phyloP scores from a whole-genome alignment of 1,139 yeast genomes.

The Debaryomyces sp. region DNA sequence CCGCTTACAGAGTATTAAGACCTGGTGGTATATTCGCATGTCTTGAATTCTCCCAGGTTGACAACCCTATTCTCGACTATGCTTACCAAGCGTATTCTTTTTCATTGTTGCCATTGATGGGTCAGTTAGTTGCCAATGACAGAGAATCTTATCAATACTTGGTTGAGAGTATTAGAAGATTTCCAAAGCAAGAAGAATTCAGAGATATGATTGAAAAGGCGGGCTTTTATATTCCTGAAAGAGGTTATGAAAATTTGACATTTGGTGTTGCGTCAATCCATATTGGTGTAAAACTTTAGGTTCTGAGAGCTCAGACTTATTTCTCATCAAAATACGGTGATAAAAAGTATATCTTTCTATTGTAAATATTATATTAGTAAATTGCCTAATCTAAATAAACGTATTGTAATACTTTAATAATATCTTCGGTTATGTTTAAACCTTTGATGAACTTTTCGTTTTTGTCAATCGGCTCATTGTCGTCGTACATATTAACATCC shows the following conservation, averaged over 20 bases:
- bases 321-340: conserved; percentile 2
- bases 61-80: conserved; percentile 72
- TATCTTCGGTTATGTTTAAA: conserved; percentile 38
- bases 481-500: conserved; percentile 23
- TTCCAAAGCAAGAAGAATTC: conserved; percentile 91
- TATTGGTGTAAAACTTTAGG: conserved; percentile 79
- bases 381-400: conserved; percentile 15
- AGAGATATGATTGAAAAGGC: conserved; percentile 92
- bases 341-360: conserved; percentile 8
- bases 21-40: conserved; percentile 99
- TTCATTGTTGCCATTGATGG: conserved; percentile 88
- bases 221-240: conserved; percentile 84
- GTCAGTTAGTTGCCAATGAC: conserved; percentile 92
- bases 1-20: conserved; percentile 91
- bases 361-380: conserved; percentile 8
- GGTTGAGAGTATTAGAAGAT: conserved; percentile 89
- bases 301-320: neutral
- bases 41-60: conserved; percentile 91
- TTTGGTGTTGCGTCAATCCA: conserved; percentile 97
- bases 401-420: conserved; percentile 22
- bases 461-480: conserved; percentile 2
- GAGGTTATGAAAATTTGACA: conserved; percentile 93
- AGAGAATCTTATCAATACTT: conserved; percentile 93
- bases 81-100: conserved; percentile 88
- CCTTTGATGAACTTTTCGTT: conserved; percentile 24